Conservation (phyloP, 202 grass and related monocot species). For the Digitaria exilis region DNA sequence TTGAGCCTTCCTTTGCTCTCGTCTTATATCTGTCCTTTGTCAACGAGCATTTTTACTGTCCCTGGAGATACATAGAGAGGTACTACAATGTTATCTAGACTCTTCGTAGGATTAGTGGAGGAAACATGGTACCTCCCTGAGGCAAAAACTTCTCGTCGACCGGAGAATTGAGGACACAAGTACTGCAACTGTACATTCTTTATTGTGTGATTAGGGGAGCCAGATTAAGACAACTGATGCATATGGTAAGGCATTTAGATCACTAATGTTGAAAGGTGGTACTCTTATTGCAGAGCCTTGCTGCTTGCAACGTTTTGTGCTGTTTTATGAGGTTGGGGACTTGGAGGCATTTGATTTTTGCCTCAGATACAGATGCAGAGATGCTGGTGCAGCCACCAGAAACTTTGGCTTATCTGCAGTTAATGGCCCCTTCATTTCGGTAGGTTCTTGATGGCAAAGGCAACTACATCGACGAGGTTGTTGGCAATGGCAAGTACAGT, state of each 20-base stretch:
- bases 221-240: conserved; percentile 1
- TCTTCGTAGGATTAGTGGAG: background rate
- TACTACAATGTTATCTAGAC: background rate
- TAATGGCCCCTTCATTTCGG: conserved; percentile 49
- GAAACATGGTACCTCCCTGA: background rate
- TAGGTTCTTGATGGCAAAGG: conserved; percentile 49
- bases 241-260: background rate
- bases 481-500: conserved; percentile 7
- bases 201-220: background rate
- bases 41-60: background rate
- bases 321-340: conserved; percentile 28
- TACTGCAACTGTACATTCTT: background rate
- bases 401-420: conserved; percentile 27
- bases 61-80: too few relatives aligned
- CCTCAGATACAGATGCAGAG: background rate
- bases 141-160: background rate
- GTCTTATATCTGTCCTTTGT: background rate
- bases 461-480: too few relatives aligned
- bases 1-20: background rate
- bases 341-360: background rate
- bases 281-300: background rate
- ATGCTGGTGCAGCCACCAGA: conserved; percentile 19
- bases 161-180: background rate
- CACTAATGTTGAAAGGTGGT: conserved; percentile 5
- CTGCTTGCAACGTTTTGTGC: conserved; percentile 15